Evolutionary conservation across 306 rosid genomes (phyloP).

Genomic region (Canavalia gladiata): DNA sequence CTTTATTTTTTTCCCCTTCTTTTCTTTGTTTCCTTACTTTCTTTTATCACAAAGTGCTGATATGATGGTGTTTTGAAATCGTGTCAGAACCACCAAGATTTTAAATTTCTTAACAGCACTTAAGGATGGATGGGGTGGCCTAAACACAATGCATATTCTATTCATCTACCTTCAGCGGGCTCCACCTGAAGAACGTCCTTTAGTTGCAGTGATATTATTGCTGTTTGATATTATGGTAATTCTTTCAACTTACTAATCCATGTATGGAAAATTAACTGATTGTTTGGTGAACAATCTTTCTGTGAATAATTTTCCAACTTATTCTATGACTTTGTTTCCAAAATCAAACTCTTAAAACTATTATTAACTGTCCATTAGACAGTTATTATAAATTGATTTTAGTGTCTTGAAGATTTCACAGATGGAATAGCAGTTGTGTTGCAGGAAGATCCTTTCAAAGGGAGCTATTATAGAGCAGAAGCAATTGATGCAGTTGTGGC

Average conservation of each 20-base stretch:
- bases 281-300: background rate
- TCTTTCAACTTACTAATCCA: constrained; percentile 8
- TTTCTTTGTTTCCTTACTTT: background rate
- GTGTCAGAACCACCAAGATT: constrained; percentile 65
- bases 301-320: constrained; percentile 3
- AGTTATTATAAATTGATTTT: background rate
- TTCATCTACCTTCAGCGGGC: constrained; percentile 66
- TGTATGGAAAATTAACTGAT: background rate
- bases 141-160: constrained; percentile 70
- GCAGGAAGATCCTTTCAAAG: constrained; percentile 71
- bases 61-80: constrained; percentile 28
- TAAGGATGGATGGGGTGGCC: constrained; percentile 71
- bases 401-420: constrained; percentile 50
- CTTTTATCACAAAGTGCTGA: constrained; percentile 31
- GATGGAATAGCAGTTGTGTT: constrained; percentile 68
- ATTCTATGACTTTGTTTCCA: background rate
- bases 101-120: constrained; percentile 59
- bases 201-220: constrained; percentile 64
- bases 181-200: constrained; percentile 60
- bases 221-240: constrained; percentile 77
- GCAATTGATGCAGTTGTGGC: constrained; percentile 69
- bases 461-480: constrained; percentile 75
- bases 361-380: background rate
- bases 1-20: background rate
- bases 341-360: background rate